Evolutionary conservation across 2,329 filamentous ascomycete genomes (phyloP).

Genomic region (Sporothrix variecibatus): DNA sequence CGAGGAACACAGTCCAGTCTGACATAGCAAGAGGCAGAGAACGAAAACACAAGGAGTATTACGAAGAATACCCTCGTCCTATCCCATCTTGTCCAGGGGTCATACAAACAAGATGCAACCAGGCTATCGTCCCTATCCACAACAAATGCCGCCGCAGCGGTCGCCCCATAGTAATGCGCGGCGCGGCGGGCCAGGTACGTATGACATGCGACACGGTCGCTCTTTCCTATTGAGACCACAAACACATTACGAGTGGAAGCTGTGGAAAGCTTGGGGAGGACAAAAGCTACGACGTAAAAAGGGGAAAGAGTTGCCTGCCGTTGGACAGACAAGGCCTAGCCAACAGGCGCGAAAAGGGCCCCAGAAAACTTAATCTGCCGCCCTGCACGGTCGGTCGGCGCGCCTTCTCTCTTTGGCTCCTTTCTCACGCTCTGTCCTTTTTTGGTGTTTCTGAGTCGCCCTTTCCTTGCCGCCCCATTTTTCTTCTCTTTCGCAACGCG

Average conservation of each 20-base stretch:
- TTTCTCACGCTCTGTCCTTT: background rate
- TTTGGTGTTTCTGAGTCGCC: background rate
- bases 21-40: background rate
- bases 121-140: constrained; percentile 55
- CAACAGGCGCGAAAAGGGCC: background rate
- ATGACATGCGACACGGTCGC: constrained; percentile 8
- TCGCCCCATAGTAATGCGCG: constrained; percentile 50
- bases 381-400: background rate
- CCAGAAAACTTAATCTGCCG: background rate
- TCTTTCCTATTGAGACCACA: background rate
- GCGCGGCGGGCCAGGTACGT: constrained; percentile 52
- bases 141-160: constrained; percentile 53
- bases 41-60: background rate
- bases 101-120: constrained; percentile 50
- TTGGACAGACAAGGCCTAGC: background rate
- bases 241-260: background rate
- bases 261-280: background rate
- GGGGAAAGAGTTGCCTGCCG: background rate
- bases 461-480: background rate
- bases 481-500: background rate
- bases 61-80: background rate
- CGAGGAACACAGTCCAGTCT: background rate
- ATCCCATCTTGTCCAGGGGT: background rate
- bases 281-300: constrained; percentile 9
- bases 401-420: background rate